Percentiles rank a stretch among this genome's conserved stretches.
Evolutionary conservation across 371 early-diverging fungal species (phyloP).

Genomic region (Lichtheimia hyalospora): DNA sequence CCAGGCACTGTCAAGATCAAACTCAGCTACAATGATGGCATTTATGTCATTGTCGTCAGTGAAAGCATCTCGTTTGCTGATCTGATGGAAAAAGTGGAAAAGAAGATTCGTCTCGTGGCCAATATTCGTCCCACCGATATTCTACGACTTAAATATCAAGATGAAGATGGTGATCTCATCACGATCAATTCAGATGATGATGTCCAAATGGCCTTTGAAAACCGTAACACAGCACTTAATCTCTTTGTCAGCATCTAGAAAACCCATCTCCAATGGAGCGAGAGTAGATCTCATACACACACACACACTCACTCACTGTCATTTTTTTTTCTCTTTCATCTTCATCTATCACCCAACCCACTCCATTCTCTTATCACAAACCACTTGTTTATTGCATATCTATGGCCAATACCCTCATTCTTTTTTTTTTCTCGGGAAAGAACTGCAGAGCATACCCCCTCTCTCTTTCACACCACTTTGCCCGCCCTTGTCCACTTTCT

Average conservation of each 20-base stretch:
- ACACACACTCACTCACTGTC: not conserved
- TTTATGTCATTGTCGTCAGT: slow-evolving; percentile 84
- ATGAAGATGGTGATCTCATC: slow-evolving; percentile 91
- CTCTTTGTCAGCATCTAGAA: slow-evolving; percentile 37
- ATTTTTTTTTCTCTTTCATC: slow-evolving; percentile 1
- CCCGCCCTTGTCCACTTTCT: too few species aligned
- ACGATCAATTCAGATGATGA: slow-evolving; percentile 90
- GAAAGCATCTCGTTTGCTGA: slow-evolving; percentile 70
- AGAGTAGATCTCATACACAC: not conserved
- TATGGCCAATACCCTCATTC: slow-evolving; percentile 14
- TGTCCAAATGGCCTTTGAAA: slow-evolving; percentile 91
- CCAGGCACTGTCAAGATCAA: slow-evolving; percentile 68
- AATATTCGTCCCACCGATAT: slow-evolving; percentile 41
- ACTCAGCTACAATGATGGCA: slow-evolving; percentile 82
- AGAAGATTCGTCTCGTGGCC: slow-evolving; percentile 84
- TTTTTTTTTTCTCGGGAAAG: not conserved
- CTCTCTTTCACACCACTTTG: not conserved
- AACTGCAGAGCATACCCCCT: not conserved
- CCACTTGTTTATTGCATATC: not conserved
- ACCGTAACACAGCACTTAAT: slow-evolving; percentile 47
- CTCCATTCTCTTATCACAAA: not conserved
- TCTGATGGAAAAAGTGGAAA: slow-evolving; percentile 79
- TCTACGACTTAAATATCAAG: slow-evolving; percentile 82
- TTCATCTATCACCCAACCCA: not conserved
- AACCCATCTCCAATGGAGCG: not conserved